Base-by-base conservation (phyloP, 2,329 filamentous ascomycete species). In the Escovopsis weberi region DNA sequence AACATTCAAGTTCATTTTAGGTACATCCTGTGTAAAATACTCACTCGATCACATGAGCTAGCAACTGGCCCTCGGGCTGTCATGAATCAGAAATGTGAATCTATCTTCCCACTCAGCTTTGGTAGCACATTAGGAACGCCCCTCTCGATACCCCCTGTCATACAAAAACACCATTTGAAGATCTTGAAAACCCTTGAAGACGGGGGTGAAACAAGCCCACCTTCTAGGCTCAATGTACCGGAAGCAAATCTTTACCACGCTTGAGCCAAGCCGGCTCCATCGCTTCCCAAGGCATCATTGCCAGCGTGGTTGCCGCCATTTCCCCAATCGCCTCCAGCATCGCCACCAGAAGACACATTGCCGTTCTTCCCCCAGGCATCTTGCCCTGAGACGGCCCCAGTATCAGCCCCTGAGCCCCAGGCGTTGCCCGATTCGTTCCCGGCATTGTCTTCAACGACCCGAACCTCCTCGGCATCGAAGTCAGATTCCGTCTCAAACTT, bases 401-500 rank as follows among this genome's bases (percentile, higher is more conserved):
- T 32, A 26, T 41, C 40, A 38, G 33, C 40, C 26, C 34, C 42
- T 40, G 26, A 47, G 10, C 37, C 42, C 46, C 45, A 47, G 35
- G 30, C 45, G 34, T 32, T 45, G 11, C 37, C 45, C 37, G 39
- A 42, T 19, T 18, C 42, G 11, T 9, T 40, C 12, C 26, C 33
- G 33, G 30, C 43, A 15, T 33, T 19, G 8, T 38, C 33, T 3
- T 43, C 39, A 4, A 8, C n/a, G 34, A 26, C 43, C 47, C 15
- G 46, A 49, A 9, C 47, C 50, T 19, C 42, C 15, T 59, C 53
- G 1, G 59, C 61, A 38, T 74, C 71, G 33, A 65, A 74, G 48
- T 74, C 71, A 0, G 68, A 72, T 41, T 74, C 72, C 0, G 68
- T 68, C 51, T 76, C 74, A 39, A 75, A 75, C 50, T 70, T 69